Evolutionary conservation across 805 yeast genomes (phyloP).

Genomic region (Hanseniaspora lindneri): DNA sequence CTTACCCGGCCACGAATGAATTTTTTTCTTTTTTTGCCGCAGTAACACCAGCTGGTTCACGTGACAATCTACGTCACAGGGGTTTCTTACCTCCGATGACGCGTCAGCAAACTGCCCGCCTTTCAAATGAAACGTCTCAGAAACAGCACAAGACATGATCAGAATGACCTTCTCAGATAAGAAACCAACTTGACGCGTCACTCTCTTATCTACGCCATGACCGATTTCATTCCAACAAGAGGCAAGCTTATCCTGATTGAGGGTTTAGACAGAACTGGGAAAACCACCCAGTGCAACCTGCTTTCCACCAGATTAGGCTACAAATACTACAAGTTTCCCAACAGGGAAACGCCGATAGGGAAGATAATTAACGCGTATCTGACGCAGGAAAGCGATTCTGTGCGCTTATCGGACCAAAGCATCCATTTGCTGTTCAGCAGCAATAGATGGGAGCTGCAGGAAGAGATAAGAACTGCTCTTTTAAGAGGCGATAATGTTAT

Average conservation of each 20-base stretch:
- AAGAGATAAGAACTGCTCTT: constrained; percentile 36
- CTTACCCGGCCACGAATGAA: too few relatives aligned
- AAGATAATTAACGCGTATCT: constrained; percentile 62
- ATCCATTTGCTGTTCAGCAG: constrained; percentile 84
- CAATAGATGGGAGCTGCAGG: constrained; percentile 78
- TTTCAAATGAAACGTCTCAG: neutral
- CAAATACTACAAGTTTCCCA: constrained; percentile 69
- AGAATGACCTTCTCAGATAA: too few relatives aligned
- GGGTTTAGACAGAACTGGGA: constrained; percentile 92
- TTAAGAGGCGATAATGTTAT: constrained; percentile 48
- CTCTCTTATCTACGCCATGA: neutral
- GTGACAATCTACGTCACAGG: too few relatives aligned
- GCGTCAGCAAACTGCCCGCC: neutral
- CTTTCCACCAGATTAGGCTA: constrained; percentile 31
- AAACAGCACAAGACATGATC: too few relatives aligned
- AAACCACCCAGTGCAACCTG: constrained; percentile 62
- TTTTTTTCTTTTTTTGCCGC: too few relatives aligned
- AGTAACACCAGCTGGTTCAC: too few relatives aligned
- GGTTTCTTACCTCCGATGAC: too few relatives aligned
- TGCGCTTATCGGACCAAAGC: constrained; percentile 52
- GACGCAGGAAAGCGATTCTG: constrained; percentile 34
- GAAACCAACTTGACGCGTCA: neutral
- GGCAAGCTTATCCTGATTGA: constrained; percentile 76
- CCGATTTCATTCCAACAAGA: constrained; percentile 25
- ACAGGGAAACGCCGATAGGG: constrained; percentile 75